phyloP scores from a whole-genome alignment of 352 stramenopile species.

The Globisporangium takayamanum region DNA sequence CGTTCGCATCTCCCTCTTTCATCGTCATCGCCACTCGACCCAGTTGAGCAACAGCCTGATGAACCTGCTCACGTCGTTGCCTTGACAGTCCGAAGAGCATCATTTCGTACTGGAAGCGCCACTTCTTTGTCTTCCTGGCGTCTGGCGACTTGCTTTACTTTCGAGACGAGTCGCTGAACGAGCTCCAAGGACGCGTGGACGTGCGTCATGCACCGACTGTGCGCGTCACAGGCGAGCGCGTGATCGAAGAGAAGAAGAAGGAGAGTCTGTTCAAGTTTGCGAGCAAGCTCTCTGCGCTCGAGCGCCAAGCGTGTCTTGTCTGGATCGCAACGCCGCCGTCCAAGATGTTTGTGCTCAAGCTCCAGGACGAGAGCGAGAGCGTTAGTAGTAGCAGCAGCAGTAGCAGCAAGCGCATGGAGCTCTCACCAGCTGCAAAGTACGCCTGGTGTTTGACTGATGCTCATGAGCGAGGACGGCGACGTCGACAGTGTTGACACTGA shows the following conservation, averaged over 20 bases:
- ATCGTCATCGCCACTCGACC: background rate
- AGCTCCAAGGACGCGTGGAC: conserved; percentile 69
- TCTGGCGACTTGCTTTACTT: conserved; percentile 77
- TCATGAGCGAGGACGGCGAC: background rate
- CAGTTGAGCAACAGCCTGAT: background rate
- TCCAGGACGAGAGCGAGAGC: conserved; percentile 60
- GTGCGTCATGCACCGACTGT: conserved; percentile 74
- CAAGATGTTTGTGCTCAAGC: conserved; percentile 80
- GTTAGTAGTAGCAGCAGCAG: conserved; percentile 7
- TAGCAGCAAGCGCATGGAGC: conserved; percentile 26
- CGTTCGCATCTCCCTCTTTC: background rate
- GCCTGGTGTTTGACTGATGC: background rate
- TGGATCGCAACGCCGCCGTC: conserved; percentile 81
- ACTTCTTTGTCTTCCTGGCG: conserved; percentile 73
- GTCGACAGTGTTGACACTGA: background rate
- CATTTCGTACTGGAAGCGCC: conserved; percentile 82
- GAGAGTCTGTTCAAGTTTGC: conserved; percentile 70
- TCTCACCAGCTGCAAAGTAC: conserved; percentile 55
- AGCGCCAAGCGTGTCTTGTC: conserved; percentile 62
- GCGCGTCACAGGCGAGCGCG: conserved; percentile 62
- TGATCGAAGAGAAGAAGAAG: conserved; percentile 72
- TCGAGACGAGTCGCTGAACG: conserved; percentile 58
- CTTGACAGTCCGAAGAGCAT: conserved; percentile 48
- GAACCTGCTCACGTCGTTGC: background rate
- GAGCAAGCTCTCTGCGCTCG: conserved; percentile 42